Evolutionary conservation across 2,329 filamentous ascomycete genomes (phyloP).

Genomic region (Thermomyces lanuginosus): DNA sequence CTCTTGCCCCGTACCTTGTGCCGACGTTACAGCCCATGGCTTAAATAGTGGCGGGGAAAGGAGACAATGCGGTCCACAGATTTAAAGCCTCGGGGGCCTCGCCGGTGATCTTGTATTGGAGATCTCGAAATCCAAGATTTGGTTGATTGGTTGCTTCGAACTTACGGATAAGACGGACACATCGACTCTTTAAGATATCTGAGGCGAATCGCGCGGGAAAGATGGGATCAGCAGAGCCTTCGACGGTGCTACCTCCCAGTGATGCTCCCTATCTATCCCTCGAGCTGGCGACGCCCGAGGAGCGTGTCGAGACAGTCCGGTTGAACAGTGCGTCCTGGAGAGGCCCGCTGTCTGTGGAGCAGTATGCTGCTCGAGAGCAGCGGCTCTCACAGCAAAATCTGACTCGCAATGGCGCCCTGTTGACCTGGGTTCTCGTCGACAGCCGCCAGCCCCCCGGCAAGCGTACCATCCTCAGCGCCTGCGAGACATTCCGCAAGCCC

Average conservation of each 20-base stretch:
- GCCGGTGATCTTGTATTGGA: too few relatives aligned
- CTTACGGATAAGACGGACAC: too few relatives aligned
- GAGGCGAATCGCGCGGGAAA: too few relatives aligned
- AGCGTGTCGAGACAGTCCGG: slow-evolving; percentile 36
- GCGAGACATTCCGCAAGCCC: slow-evolving; percentile 36
- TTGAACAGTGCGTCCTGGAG: slow-evolving; percentile 43
- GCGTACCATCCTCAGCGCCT: slow-evolving; percentile 39
- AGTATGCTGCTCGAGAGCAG: slow-evolving; percentile 43
- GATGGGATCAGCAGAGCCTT: too few relatives aligned
- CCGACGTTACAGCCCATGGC: too few relatives aligned
- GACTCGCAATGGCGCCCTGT: slow-evolving; percentile 39
- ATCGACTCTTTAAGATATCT: too few relatives aligned
- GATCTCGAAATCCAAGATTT: too few relatives aligned
- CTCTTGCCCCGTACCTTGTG: too few relatives aligned
- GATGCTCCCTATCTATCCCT: slow-evolving; percentile 37
- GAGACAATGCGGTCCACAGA: too few relatives aligned
- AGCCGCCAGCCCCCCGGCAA: slow-evolving; percentile 20
- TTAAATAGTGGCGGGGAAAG: too few relatives aligned
- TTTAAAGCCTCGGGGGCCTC: too few relatives aligned
- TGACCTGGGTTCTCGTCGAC: slow-evolving; percentile 45
- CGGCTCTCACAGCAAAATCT: slow-evolving; percentile 35
- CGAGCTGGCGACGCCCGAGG: slow-evolving; percentile 38
- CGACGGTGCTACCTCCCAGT: slow-evolving; percentile 21
- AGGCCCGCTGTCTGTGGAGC: slow-evolving; percentile 36
- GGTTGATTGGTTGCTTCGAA: too few relatives aligned